A percentile compares a stretch with the other conserved stretches of the same genome.
Evolutionary conservation across 208 protist species (phyloP).

Genomic region (Leishmania mexicana): DNA sequence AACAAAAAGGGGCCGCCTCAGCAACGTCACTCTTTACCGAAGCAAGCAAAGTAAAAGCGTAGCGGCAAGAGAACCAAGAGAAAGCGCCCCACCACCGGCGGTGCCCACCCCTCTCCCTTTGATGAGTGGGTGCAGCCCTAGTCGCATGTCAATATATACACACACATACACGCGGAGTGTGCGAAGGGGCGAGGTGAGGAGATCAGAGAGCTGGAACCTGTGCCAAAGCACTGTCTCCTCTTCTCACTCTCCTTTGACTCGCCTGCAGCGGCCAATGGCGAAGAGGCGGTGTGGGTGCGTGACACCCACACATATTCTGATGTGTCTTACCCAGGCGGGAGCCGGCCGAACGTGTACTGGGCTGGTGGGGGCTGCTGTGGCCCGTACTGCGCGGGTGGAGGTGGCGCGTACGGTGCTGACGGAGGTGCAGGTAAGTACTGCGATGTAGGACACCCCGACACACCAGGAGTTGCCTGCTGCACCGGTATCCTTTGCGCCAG

Average conservation of each 20-base stretch:
- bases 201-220: neutral
- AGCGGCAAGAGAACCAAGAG: neutral
- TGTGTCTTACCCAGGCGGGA: neutral
- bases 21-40: neutral
- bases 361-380: slow-evolving; percentile 4
- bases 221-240: neutral
- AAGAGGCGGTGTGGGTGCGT: neutral
- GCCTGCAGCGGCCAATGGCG: neutral
- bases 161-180: neutral
- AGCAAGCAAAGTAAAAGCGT: neutral
- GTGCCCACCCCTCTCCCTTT: neutral
- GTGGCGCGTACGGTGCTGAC: slow-evolving; percentile 7
- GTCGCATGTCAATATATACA: neutral
- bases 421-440: slow-evolving; percentile 5
- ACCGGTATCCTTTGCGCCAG: neutral
- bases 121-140: neutral
- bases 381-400: slow-evolving; percentile 1
- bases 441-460: slow-evolving; percentile 9
- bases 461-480: neutral
- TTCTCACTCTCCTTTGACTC: neutral
- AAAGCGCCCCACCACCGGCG: neutral
- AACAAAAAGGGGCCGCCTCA: neutral
- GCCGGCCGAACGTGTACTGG: slow-evolving; percentile 22
- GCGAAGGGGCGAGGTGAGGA: neutral
- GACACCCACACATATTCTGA: neutral